Evolutionary conservation across 169 alveolate species (phyloP).

Genomic region (Gregarina niphandrodes): DNA sequence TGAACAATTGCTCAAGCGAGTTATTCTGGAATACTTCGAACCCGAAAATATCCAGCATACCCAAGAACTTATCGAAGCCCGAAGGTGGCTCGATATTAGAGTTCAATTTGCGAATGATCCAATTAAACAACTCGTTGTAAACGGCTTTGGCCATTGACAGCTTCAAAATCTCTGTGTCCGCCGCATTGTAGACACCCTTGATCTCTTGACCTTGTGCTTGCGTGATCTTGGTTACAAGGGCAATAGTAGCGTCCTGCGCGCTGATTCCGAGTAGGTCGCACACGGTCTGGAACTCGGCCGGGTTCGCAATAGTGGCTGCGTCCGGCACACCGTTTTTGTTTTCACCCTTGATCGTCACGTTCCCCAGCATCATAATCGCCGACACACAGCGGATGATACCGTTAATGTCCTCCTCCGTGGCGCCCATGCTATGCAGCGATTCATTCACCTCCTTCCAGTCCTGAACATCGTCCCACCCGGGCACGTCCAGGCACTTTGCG

Average conservation of each 20-base stretch:
- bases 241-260: slow-evolving; percentile 33
- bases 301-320: slow-evolving; percentile 46
- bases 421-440: slow-evolving; percentile 58
- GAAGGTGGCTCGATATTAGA: slow-evolving; percentile 55
- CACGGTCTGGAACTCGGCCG: slow-evolving; percentile 34
- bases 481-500: slow-evolving; percentile 60
- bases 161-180: slow-evolving; percentile 56
- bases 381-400: slow-evolving; percentile 50
- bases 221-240: slow-evolving; percentile 41
- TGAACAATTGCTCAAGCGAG: slow-evolving; percentile 55
- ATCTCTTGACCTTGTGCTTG: slow-evolving; percentile 45
- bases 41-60: slow-evolving; percentile 50
- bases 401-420: slow-evolving; percentile 48
- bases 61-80: slow-evolving; percentile 43
- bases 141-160: slow-evolving; percentile 70
- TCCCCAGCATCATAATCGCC: slow-evolving; percentile 76
- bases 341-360: slow-evolving; percentile 58
- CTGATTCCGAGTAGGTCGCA: slow-evolving; percentile 47
- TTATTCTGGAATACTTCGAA: slow-evolving; percentile 47
- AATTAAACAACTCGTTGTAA: slow-evolving; percentile 74
- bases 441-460: slow-evolving; percentile 54
- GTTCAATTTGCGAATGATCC: slow-evolving; percentile 77
- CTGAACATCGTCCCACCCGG: slow-evolving; percentile 62
- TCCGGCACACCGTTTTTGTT: slow-evolving; percentile 51
- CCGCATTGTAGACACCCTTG: slow-evolving; percentile 52